A percentile compares a stretch with the other conserved stretches of the same genome.
These are phyloP conservation scores for Sphaceloma murrayae DNA, from an alignment of 2,329 filamentous ascomycete genomes.

Conservation along the genomic window DNA sequence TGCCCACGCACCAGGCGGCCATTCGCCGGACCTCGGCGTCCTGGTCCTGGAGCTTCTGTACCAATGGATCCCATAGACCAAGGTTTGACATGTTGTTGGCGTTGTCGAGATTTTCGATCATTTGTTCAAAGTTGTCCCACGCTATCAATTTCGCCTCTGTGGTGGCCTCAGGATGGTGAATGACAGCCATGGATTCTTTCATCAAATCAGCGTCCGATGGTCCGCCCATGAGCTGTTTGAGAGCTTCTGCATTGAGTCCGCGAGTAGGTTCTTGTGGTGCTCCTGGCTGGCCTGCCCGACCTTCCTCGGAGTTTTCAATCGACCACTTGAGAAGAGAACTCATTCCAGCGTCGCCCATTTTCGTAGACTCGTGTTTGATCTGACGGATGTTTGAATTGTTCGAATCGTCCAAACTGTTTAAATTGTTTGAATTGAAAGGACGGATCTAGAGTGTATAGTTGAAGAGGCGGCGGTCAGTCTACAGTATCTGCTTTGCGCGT, in stretches of 20 bases:
- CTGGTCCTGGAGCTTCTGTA: constrained; percentile 57
- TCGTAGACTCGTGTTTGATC: background rate
- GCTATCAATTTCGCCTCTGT: constrained; percentile 71
- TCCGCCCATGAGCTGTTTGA: constrained; percentile 69
- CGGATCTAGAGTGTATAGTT: background rate
- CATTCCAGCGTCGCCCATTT: constrained; percentile 51
- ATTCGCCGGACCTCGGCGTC: constrained; percentile 67
- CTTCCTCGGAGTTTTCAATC: constrained; percentile 50
- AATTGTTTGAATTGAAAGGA: background rate
- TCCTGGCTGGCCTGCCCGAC: constrained; percentile 28
- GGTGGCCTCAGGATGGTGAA: constrained; percentile 54
- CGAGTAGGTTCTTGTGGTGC: constrained; percentile 29
- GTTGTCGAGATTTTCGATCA: constrained; percentile 89
- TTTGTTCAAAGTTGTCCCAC: constrained; percentile 90
- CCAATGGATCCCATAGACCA: constrained; percentile 70
- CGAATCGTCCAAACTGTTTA: too few relatives aligned
- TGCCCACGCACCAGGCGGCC: constrained; percentile 91
- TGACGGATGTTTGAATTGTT: background rate
- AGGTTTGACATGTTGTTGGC: constrained; percentile 83
- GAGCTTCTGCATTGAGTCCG: constrained; percentile 56
- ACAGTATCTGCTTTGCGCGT: background rate
- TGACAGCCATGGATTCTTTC: constrained; percentile 70
- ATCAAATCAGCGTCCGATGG: constrained; percentile 88
- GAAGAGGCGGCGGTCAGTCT: too few relatives aligned
- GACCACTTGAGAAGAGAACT: constrained; percentile 76